Conservation (phyloP, 495 filamentous ascomycete species). For the Penicillium goetzii region DNA sequence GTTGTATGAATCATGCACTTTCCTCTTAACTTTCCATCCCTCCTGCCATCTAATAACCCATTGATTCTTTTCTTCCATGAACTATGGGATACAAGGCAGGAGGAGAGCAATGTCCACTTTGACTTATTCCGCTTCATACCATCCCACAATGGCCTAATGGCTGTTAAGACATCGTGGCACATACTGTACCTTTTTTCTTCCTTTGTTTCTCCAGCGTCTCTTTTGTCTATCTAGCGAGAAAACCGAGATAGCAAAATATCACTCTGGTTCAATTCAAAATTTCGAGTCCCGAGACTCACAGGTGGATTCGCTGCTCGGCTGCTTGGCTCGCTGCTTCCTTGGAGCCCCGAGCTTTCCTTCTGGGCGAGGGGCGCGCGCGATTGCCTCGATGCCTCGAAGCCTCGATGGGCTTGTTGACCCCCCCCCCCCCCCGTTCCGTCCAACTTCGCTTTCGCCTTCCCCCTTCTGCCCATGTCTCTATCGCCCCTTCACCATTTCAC, state of each 20-base stretch:
- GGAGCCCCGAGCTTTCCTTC: too few relatives aligned
- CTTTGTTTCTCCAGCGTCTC: background rate
- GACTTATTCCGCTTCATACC: slow-evolving; percentile 57
- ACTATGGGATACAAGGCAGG: slow-evolving; percentile 74
- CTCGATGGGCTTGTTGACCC: too few relatives aligned
- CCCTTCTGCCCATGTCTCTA: too few relatives aligned
- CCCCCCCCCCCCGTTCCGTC: too few relatives aligned
- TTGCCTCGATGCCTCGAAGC: too few relatives aligned
- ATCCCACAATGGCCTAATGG: slow-evolving; percentile 44
- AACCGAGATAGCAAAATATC: slow-evolving; percentile 3
- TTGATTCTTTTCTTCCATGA: slow-evolving; percentile 48
- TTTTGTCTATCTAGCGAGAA: background rate
- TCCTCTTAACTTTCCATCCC: slow-evolving; percentile 26
- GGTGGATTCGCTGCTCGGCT: too few relatives aligned
- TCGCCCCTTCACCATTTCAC: background rate
- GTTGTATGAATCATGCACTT: background rate
- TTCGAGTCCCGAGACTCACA: too few relatives aligned
- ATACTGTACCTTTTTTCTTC: slow-evolving; percentile 18
- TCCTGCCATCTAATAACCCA: slow-evolving; percentile 80
- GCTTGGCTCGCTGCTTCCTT: background rate
- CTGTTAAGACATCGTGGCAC: slow-evolving; percentile 51
- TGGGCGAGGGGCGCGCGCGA: too few relatives aligned
- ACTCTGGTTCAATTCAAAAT: background rate
- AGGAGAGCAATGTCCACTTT: slow-evolving; percentile 59
- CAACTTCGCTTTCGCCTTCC: too few relatives aligned